These are phyloP conservation scores for Aspergillus japonicus DNA, from an alignment of 2,329 filamentous ascomycete species.

Conservation along the genomic window DNA sequence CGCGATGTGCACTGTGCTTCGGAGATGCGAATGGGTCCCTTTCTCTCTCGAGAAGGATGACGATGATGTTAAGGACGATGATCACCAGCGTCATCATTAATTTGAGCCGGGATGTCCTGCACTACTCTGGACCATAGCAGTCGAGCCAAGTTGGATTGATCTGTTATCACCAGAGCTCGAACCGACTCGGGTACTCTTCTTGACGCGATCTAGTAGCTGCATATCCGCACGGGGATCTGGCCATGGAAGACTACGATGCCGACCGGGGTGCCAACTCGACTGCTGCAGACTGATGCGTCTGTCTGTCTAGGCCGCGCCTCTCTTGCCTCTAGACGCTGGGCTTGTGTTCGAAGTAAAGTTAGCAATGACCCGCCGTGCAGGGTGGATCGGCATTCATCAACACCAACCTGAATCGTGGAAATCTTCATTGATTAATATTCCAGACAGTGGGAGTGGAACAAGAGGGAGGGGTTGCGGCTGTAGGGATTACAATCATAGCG, in stretches of 20 bases:
- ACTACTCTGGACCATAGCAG: neutral
- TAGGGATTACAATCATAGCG: slow-evolving; percentile 8
- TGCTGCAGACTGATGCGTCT: neutral
- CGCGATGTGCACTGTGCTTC: neutral
- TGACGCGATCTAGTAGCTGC: neutral
- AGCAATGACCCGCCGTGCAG: slow-evolving; percentile 10
- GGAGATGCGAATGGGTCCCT: neutral
- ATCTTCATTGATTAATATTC: slow-evolving; percentile 4
- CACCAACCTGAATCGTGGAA: slow-evolving; percentile 6
- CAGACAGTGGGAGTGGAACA: neutral
- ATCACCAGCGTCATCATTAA: slow-evolving; percentile 2
- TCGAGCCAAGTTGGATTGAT: neutral
- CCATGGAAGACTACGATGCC: neutral
- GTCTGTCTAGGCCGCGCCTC: neutral
- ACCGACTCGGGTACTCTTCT: neutral
- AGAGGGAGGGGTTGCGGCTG: slow-evolving; percentile 3
- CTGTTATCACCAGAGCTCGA: neutral
- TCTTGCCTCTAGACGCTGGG: neutral
- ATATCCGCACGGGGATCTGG: neutral
- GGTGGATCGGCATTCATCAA: slow-evolving; percentile 10
- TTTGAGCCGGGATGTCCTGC: neutral
- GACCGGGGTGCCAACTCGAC: neutral
- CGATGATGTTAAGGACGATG: neutral
- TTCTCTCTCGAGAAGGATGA: neutral
- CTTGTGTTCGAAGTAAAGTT: neutral